These are phyloP conservation scores for Lasiodiplodia hormozganensis DNA, from an alignment of 2,329 filamentous ascomycete genomes.

Conservation along the genomic window DNA sequence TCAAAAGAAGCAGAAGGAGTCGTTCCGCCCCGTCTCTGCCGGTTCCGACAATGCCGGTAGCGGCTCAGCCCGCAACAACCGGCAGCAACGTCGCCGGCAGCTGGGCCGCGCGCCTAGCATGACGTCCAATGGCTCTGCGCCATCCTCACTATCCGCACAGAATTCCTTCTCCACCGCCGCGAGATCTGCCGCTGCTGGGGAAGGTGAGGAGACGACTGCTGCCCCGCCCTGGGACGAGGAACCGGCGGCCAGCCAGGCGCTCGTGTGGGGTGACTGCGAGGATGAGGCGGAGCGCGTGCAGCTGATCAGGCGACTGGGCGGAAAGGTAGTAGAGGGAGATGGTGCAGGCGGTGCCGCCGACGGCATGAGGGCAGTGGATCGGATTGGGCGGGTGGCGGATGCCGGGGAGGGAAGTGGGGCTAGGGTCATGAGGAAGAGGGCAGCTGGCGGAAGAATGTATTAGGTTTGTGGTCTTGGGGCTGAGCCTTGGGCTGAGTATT, in stretches of 20 bases:
- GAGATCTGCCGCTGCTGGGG: not conserved
- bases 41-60: slow-evolving; percentile 5
- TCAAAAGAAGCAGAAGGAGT: slow-evolving; percentile 30
- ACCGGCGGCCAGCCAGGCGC: slow-evolving; percentile 41
- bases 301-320: slow-evolving; percentile 47
- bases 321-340: slow-evolving; percentile 38
- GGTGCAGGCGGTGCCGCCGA: slow-evolving; percentile 5
- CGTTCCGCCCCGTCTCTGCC: slow-evolving; percentile 12
- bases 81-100: slow-evolving; percentile 15
- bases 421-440: slow-evolving; percentile 39
- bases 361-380: slow-evolving; percentile 36
- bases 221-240: slow-evolving; percentile 1
- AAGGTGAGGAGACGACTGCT: not conserved
- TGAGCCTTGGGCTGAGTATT: not conserved
- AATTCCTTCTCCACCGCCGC: slow-evolving; percentile 4
- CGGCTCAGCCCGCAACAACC: slow-evolving; percentile 9
- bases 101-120: slow-evolving; percentile 26
- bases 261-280: slow-evolving; percentile 47
- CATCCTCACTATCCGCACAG: slow-evolving; percentile 3
- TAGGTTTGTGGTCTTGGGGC: not conserved
- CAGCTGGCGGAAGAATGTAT: slow-evolving; percentile 29
- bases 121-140: slow-evolving; percentile 5
- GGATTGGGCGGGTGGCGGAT: slow-evolving; percentile 45
- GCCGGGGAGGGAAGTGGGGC: slow-evolving; percentile 37
- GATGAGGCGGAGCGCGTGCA: slow-evolving; percentile 43